phyloP scores from a whole-genome alignment of 352 stramenopile genomes.

The Pythium sp. region DNA sequence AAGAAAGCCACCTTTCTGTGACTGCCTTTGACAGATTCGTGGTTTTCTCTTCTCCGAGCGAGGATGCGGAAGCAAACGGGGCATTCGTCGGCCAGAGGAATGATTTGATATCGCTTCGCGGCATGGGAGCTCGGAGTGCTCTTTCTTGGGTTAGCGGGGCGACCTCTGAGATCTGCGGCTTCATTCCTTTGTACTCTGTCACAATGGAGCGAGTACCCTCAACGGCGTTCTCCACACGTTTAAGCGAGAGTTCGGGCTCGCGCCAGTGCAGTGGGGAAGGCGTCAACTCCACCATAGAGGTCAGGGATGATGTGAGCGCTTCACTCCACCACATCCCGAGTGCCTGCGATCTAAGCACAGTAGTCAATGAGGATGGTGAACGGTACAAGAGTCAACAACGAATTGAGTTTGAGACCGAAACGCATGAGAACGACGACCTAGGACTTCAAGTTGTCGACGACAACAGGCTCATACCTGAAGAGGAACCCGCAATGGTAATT shows the following conservation, averaged over 20 bases:
- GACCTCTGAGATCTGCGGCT: not conserved
- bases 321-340: not conserved
- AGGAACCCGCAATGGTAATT: not conserved
- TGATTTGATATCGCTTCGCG: conserved; percentile 13
- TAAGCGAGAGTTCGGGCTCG: no score
- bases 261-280: not conserved
- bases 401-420: not conserved
- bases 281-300: not conserved
- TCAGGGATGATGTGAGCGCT: not conserved
- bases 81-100: not conserved
- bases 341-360: not conserved
- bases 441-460: not conserved
- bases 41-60: conserved; percentile 4
- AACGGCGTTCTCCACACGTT: not conserved
- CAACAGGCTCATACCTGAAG: not conserved
- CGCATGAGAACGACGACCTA: not conserved
- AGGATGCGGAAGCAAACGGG: not conserved
- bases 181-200: not conserved
- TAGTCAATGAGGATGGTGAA: not conserved
- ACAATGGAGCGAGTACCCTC: not conserved
- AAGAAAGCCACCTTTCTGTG: not conserved
- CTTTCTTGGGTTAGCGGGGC: not conserved
- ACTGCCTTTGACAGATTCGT: not conserved
- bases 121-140: not conserved
- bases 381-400: not conserved